Evolutionary conservation across 805 yeast species (phyloP).

Genomic region (Hagleromyces aurorensis): DNA sequence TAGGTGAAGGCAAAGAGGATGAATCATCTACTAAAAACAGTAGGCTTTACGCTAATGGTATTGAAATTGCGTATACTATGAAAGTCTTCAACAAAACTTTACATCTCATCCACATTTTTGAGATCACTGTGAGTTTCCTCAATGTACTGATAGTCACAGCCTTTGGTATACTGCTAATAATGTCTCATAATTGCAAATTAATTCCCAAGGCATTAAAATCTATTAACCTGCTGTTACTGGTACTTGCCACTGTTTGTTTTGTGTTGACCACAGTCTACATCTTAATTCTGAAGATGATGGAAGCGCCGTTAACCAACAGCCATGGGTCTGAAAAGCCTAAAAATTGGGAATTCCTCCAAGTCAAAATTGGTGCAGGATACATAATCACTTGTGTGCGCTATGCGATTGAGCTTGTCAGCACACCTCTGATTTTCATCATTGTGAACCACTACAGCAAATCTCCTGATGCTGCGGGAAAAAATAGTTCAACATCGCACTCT

Average conservation of each 20-base stretch:
- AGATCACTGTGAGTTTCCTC: slow-evolving; percentile 8
- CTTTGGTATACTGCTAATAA: slow-evolving; percentile 10
- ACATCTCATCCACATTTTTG: slow-evolving; percentile 6
- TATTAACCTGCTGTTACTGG: slow-evolving; percentile 4
- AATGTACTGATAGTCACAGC: slow-evolving; percentile 6
- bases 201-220: slow-evolving; percentile 8
- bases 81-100: slow-evolving; percentile 12
- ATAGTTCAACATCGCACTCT: slow-evolving; percentile 1
- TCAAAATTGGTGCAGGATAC: slow-evolving; percentile 18
- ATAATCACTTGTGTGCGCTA: slow-evolving; percentile 14
- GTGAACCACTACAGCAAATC: slow-evolving; percentile 11
- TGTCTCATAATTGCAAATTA: slow-evolving; percentile 6
- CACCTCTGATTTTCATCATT: slow-evolving; percentile 9
- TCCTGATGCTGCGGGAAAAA: slow-evolving; percentile 1
- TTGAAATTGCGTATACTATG: slow-evolving; percentile 10
- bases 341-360: slow-evolving; percentile 17
- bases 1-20: slow-evolving; percentile 6
- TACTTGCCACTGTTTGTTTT: slow-evolving; percentile 10
- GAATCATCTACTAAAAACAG: slow-evolving; percentile 2
- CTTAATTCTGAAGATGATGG: slow-evolving; percentile 12
- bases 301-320: slow-evolving; percentile 9
- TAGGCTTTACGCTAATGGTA: slow-evolving; percentile 13
- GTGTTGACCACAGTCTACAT: slow-evolving; percentile 9
- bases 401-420: slow-evolving; percentile 9
- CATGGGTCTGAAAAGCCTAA: slow-evolving; percentile 3